Conservation (phyloP, 2,329 filamentous ascomycete genomes). For the Fusarium haematococcum region DNA sequence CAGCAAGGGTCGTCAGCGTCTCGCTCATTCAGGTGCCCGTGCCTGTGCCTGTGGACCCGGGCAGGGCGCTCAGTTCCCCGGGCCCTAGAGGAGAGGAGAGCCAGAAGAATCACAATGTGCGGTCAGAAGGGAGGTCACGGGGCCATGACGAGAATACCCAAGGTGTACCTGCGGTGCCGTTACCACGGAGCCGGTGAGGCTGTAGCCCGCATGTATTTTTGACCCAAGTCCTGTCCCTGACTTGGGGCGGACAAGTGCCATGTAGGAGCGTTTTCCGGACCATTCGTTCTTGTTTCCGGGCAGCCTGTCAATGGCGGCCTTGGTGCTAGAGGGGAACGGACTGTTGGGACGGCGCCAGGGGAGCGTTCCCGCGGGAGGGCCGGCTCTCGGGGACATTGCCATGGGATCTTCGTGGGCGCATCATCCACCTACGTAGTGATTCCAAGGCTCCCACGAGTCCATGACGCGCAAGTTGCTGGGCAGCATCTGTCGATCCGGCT, state of each 20-base stretch:
- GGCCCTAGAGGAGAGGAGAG: slow-evolving; percentile 13
- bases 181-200: slow-evolving; percentile 15
- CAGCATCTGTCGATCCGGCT: neutral
- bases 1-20: slow-evolving; percentile 17
- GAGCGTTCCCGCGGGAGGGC: slow-evolving; percentile 12
- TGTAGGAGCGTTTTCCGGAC: slow-evolving; percentile 31
- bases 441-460: slow-evolving; percentile 1
- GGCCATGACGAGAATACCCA: slow-evolving; percentile 29
- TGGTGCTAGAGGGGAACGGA: slow-evolving; percentile 24
- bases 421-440: slow-evolving; percentile 9
- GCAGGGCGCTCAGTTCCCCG: slow-evolving; percentile 29
- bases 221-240: slow-evolving; percentile 23
- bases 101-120: slow-evolving; percentile 34
- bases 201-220: slow-evolving; percentile 28
- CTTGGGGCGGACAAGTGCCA: slow-evolving; percentile 16
- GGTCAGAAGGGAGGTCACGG: slow-evolving; percentile 37
- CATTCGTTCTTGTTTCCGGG: slow-evolving; percentile 36
- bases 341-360: slow-evolving; percentile 27
- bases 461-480: slow-evolving; percentile 2
- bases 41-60: slow-evolving; percentile 28
- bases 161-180: slow-evolving; percentile 20
- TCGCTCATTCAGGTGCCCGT: slow-evolving; percentile 7
- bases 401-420: neutral
- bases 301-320: slow-evolving; percentile 27
- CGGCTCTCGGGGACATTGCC: slow-evolving; percentile 21